Evolutionary conservation across 75 land plant species (phyloP), one percentile per base, ranked within the genome.

Genomic region (Pinus albicaulis): DNA sequence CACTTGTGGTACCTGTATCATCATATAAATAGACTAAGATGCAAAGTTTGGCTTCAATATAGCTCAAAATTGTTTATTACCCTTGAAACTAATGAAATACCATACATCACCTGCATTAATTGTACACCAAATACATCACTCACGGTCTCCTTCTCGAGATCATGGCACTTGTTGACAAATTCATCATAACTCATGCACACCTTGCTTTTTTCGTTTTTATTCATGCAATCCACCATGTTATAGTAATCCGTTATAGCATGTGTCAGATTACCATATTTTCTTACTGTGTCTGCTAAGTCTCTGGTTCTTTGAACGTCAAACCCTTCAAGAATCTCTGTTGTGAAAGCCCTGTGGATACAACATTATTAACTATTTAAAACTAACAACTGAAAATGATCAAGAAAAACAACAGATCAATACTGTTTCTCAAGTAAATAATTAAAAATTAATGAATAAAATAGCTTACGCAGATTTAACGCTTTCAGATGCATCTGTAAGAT

Each of bases 241-340:
- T 92, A 96, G n/a, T 86, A 88, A 26, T 81, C 75, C 12, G 57
- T 72, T 55, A 96, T 94, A 76, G 95, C 83, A 76, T 80, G 77
- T 56, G 99, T 92, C 28, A 96, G 83, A 59, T 90, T 72, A 38
- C 99, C 93, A 75, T 96, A 96, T 62, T 82, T 92, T 74, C 77
- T 83, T 34, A 91, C n/a, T 2, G 99, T 96, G 61, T 92, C 99
- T 58, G 74, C 73, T 63, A 83, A 70, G 56, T 92, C 92, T 73
- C 78, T 82, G 52, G 99, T 96, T 81, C 98, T 87, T 36, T 92
- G 99, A 36, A 96, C 95, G 81, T 94, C 95, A 86, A 96, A 96
- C 12, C 95, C 97, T 80, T 96, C 99, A 28, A 88, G 78, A 62
- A 96, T 94, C 76, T 96, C 98, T 69, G 99, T 96, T 16, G 99